Evolutionary conservation across 768 basidiomycete genomes (phyloP).

Genomic region (Pleurotus tuoliensis): DNA sequence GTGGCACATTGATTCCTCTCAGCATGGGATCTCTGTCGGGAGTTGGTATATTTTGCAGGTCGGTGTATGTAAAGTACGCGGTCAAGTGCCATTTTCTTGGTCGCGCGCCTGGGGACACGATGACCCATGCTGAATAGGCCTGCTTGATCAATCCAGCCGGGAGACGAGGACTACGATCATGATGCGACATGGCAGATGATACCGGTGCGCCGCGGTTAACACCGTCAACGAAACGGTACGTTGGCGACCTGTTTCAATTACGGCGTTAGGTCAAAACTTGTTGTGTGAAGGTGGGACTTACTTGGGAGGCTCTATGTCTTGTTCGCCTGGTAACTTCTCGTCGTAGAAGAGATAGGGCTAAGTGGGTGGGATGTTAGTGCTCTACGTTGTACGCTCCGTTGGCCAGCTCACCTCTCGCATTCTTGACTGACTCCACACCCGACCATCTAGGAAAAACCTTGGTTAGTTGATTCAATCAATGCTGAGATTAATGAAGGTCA

Average conservation of each 20-base stretch:
- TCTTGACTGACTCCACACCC: slow-evolving; percentile 64
- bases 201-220: slow-evolving; percentile 44
- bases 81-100: slow-evolving; percentile 69
- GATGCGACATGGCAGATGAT: slow-evolving; percentile 54
- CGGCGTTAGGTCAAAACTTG: too few species aligned
- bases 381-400: slow-evolving; percentile 1
- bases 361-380: slow-evolving; percentile 6
- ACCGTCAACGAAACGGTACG: slow-evolving; percentile 57
- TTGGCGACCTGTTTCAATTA: slow-evolving; percentile 26
- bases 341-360: slow-evolving; percentile 72
- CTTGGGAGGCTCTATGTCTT: slow-evolving; percentile 26
- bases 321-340: slow-evolving; percentile 48
- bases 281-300: slow-evolving; percentile 16
- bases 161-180: slow-evolving; percentile 48
- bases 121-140: slow-evolving; percentile 67
- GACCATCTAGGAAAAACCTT: slow-evolving; percentile 41
- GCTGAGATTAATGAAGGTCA: slow-evolving; percentile 11
- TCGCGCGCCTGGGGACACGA: slow-evolving; percentile 35
- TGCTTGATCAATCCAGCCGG: slow-evolving; percentile 63
- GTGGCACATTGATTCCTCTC: slow-evolving; percentile 39
- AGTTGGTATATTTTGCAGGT: slow-evolving; percentile 42
- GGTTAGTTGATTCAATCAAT: not conserved
- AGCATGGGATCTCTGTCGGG: slow-evolving; percentile 41
- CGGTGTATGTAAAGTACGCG: slow-evolving; percentile 49
- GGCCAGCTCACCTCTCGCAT: slow-evolving; percentile 48